These are phyloP conservation scores for Xylaria nigripes DNA, from an alignment of 495 filamentous ascomycete genomes.

Conservation along the genomic window DNA sequence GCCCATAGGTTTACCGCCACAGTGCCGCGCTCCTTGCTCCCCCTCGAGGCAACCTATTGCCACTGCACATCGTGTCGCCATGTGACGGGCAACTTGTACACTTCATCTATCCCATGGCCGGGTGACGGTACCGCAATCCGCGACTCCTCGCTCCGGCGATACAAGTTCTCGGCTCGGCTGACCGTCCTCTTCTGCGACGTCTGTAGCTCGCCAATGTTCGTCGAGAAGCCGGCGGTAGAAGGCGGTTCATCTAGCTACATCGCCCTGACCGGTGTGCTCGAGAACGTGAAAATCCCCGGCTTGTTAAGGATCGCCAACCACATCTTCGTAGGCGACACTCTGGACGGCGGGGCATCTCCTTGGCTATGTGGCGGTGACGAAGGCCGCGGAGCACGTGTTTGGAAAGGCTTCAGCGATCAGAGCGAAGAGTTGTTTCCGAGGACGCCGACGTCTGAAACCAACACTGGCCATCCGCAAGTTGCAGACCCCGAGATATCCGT, in stretches of 20 bases:
- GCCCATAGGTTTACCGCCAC: slow-evolving; percentile 21
- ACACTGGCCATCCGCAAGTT: neutral
- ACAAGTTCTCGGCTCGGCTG: slow-evolving; percentile 24
- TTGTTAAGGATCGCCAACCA: slow-evolving; percentile 33
- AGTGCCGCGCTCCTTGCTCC: slow-evolving; percentile 17
- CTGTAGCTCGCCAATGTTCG: slow-evolving; percentile 40
- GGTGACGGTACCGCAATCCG: neutral
- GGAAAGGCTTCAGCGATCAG: slow-evolving; percentile 6
- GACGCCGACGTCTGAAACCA: neutral
- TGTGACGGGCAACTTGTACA: slow-evolving; percentile 28
- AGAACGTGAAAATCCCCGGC: slow-evolving; percentile 14
- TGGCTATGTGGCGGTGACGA: slow-evolving; percentile 24
- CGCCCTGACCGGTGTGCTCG: slow-evolving; percentile 30
- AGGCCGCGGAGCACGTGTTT: slow-evolving; percentile 9
- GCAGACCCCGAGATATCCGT: slow-evolving; percentile 22
- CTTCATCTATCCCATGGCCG: slow-evolving; percentile 15
- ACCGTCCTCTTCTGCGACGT: slow-evolving; percentile 37
- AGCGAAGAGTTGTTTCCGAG: slow-evolving; percentile 14
- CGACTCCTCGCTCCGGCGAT: slow-evolving; percentile 21
- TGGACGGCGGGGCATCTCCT: slow-evolving; percentile 35
- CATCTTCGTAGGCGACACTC: slow-evolving; percentile 36
- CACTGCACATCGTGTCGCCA: slow-evolving; percentile 39
- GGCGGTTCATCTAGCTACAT: slow-evolving; percentile 10
- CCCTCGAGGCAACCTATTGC: slow-evolving; percentile 24
- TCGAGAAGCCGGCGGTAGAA: slow-evolving; percentile 12